A percentile compares a stretch with the other conserved stretches of the same genome.
phyloP scores from a whole-genome alignment of 192 early-diverging fungal species.

The Rhizophagus prolifer region DNA sequence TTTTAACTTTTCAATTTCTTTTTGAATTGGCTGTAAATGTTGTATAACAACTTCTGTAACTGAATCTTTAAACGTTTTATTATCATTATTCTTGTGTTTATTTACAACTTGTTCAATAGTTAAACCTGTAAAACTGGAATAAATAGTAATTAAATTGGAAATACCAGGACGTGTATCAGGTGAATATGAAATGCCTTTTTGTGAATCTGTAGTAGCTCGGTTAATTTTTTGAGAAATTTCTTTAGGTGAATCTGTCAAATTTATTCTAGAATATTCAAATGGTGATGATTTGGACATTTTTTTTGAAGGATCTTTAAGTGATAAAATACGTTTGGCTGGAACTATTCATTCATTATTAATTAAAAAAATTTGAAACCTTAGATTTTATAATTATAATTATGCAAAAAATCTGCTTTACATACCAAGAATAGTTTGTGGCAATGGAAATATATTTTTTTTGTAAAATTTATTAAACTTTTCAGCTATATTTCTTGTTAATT shows the following conservation, averaged over 20 bases:
- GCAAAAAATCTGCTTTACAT: constrained; percentile 28
- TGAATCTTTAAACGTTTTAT: constrained; percentile 70
- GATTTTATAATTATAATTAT: constrained; percentile 29
- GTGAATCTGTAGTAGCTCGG: constrained; percentile 68
- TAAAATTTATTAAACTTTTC: constrained; percentile 73
- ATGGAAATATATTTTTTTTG: constrained; percentile 60
- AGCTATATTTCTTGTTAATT: constrained; percentile 80
- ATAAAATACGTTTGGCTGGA: constrained; percentile 79
- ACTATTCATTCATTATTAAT: constrained; percentile 17
- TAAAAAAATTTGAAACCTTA: background rate
- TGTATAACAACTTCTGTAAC: constrained; percentile 66
- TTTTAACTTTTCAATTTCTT: constrained; percentile 57
- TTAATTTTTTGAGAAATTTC: constrained; percentile 68
- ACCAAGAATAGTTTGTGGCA: constrained; percentile 67
- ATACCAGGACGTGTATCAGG: constrained; percentile 73
- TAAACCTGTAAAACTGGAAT: constrained; percentile 51
- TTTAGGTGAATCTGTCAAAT: constrained; percentile 68
- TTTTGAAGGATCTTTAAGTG: constrained; percentile 66
- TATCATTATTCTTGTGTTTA: constrained; percentile 50
- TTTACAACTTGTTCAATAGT: constrained; percentile 48
- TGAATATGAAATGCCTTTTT: constrained; percentile 69
- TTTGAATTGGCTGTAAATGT: constrained; percentile 63
- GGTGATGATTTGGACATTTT: constrained; percentile 93
- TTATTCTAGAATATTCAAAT: constrained; percentile 70
- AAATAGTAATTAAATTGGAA: constrained; percentile 80